phyloP scores from a whole-genome alignment of 306 rosid genomes.

The Acacia crassicarpa region DNA sequence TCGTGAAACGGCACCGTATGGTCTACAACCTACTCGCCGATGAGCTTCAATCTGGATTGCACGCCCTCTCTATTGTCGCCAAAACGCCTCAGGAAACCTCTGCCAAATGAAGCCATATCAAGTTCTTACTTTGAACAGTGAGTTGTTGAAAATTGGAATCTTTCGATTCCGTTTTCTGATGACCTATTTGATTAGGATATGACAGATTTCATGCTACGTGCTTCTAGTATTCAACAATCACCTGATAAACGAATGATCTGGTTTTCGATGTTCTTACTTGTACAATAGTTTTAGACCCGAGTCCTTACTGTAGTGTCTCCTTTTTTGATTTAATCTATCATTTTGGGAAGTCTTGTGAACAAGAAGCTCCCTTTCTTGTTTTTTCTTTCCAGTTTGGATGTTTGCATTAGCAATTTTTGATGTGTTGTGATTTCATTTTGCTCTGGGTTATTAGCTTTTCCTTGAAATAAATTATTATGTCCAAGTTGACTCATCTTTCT shows the following conservation, averaged over 20 bases:
- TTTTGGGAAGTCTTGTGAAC: background rate
- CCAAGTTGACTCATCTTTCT: background rate
- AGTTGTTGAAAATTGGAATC: conserved; percentile 3
- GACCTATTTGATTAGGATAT: background rate
- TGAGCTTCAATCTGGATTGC: conserved; percentile 64
- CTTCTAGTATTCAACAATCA: background rate
- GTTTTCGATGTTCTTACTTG: too few species aligned
- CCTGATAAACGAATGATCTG: background rate
- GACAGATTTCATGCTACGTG: background rate
- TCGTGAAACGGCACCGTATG: conserved; percentile 68
- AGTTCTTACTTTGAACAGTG: background rate
- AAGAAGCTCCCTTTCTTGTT: too few species aligned
- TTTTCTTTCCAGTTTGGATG: background rate
- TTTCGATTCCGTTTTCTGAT: background rate
- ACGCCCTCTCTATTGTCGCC: conserved; percentile 65
- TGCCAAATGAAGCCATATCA: background rate
- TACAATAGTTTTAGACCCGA: too few species aligned
- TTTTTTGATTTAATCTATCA: background rate
- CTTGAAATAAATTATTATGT: background rate
- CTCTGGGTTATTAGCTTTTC: background rate
- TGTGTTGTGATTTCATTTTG: background rate
- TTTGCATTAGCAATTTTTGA: background rate
- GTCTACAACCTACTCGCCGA: conserved; percentile 58
- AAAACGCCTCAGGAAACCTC: conserved; percentile 49
- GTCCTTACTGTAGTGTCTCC: background rate